These are phyloP conservation scores for Trichomonas tenax DNA, from an alignment of 208 protist genomes.

Conservation along the genomic window DNA sequence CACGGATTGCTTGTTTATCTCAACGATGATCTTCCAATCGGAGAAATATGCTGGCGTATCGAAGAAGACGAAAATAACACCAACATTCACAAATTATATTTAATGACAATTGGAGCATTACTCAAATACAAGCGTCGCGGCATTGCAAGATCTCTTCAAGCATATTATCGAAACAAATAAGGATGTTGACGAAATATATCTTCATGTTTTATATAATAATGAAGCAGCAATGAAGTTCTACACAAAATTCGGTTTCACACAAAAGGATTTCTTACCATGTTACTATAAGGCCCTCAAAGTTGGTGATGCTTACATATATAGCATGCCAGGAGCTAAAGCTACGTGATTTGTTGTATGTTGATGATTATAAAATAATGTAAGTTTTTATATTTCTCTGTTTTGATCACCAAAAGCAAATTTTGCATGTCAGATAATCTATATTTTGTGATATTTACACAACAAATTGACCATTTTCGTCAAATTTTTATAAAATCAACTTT, in stretches of 20 bases:
- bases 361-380: no score
- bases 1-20: not conserved
- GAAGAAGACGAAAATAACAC: not conserved
- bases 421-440: no score
- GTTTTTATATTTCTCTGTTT: no score
- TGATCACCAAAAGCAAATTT: no score
- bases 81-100: not conserved
- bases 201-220: not conserved
- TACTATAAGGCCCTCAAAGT: not conserved
- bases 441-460: no score
- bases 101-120: not conserved
- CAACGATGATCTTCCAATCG: not conserved
- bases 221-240: conserved; percentile 8
- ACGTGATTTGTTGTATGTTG: no score
- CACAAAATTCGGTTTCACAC: not conserved
- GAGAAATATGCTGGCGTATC: not conserved
- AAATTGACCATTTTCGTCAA: no score
- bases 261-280: not conserved
- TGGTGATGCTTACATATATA: not conserved
- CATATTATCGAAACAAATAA: not conserved
- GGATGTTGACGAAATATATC: not conserved
- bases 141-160: not conserved
- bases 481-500: no score
- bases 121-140: not conserved
- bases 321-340: not conserved